Evolutionary conservation across 2,329 filamentous ascomycete species (phyloP), one percentile per base, ranked within the genome.

Genomic region (Aspergillus hiratsukae): DNA sequence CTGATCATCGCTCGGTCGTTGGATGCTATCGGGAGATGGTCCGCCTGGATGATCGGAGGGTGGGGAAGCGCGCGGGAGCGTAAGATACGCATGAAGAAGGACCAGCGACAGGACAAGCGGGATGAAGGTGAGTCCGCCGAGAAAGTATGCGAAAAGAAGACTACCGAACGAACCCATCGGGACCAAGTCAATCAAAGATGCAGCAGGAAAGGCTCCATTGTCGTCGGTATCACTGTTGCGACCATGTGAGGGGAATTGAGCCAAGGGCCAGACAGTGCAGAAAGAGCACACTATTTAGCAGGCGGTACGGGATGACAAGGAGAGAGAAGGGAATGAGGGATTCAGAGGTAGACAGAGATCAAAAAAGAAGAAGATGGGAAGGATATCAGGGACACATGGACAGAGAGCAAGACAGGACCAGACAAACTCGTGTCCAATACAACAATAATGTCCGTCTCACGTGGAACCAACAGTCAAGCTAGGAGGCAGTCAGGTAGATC

Each of bases 111-210:
- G 60, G 58, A 91, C 66, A 3, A 96, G 78, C 29, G 92, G 92
- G 57, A 96, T 71, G 71, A 97, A 93, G 56, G 92, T 96, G 69
- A 97, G 72, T 67, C 92, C 93, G 74, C 92, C 92, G 57, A 96
- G 76, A 63, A 96, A 72, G 80, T 96, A 97, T 72, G 88, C 82
- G 69, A 88, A 73, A 62, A 95, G 78, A 69, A 93, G 86, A 65
- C 74, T 75, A 61, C 69, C 70, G 67, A 82, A 69, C 57, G 71
- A 72, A 71, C 73, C 73, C 75, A 76, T 76, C 66, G 68, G 71
- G 70, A 68, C 60, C 58, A 59, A 61, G 61, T 65, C 56, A 63
- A 69, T 69, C 66, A 71, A 58, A 65, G 61, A 49, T 59, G 61
- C 61, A 64, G 62, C 58, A 63, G 63, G 62, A 64, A 64, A 62